Conservation (phyloP, 306 rosid species). For the Fagus sylvatica region DNA sequence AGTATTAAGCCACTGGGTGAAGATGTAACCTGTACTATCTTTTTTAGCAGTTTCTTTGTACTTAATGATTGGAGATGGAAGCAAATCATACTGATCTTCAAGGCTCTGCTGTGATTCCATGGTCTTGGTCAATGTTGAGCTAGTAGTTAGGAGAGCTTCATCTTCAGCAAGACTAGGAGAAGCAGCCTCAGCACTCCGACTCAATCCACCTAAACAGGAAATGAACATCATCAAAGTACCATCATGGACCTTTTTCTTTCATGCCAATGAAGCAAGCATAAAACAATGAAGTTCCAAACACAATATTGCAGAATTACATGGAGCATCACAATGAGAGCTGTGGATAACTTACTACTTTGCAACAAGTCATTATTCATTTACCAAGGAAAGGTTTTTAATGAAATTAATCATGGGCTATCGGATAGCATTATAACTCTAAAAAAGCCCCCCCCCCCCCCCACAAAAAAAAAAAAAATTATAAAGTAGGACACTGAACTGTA, state of each 20-base stretch:
- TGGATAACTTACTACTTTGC: no score
- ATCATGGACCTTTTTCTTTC: neutral
- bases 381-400: no score
- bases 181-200: conserved; percentile 13
- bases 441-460: neutral
- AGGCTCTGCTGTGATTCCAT: conserved; percentile 8
- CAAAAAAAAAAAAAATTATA: neutral
- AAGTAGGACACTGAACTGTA: no score
- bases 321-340: neutral
- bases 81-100: conserved; percentile 16
- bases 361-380: no score
- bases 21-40: conserved; percentile 15
- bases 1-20: neutral
- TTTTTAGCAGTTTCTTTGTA: conserved; percentile 2
- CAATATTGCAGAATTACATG: neutral
- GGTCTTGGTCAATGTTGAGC: neutral
- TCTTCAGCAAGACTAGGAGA: conserved; percentile 1
- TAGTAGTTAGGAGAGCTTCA: conserved; percentile 16
- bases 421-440: no score
- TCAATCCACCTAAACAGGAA: conserved; percentile 42
- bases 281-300: neutral
- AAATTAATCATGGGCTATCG: no score
- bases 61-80: conserved; percentile 5
- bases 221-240: conserved; percentile 14
- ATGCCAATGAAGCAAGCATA: neutral